Evolutionary conservation across 2,329 filamentous ascomycete species (phyloP), one percentile per base, ranked within the genome.

Genomic region (Cyanodermella asteris): DNA sequence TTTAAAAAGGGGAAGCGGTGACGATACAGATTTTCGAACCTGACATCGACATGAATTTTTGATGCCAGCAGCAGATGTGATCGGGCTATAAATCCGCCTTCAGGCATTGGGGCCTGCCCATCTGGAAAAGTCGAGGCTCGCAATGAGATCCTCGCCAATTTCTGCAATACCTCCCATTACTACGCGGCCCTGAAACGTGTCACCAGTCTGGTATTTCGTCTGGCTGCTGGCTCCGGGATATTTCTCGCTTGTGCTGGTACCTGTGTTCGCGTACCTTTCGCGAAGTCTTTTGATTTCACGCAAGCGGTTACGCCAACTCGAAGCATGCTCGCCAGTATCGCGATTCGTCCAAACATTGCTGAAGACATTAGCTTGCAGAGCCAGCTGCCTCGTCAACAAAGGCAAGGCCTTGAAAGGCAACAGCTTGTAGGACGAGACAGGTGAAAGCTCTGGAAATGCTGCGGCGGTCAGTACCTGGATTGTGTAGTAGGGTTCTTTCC

Each of bases 331-430:
- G 28, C 74, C 74, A 5, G 72, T 73, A 34, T 49, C 45, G 16
- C 74, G 65, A 39, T 67, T 70, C 23, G 67, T 65, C 80, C 84
- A 93, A n/a, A 93, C 82, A 22, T 74, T 64, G 2, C 76, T 80
- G 46, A 94, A 93, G 6, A 94, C 78, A 9, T 78, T 90, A 0
- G 87, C 82, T 41, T 93, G 94, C 33, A 97, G 64, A 1, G 84
- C 80, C 11, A 94, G 57, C 23, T 91, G 69, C 18, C 87, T 71
- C 26, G 93, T 76, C 42, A 93, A 90, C 7, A 70, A 64, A 1
- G 82, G 76, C 6, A 97, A 58, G 8, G 78, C 78, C 36, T 68
- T 71, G 16, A 84, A 64, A 10, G 74, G 82, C 30, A 97, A 64
- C 38, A 94, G 74, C 46, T 94, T 94, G 6, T 76, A 72, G 34